A percentile compares a stretch with the other conserved stretches of the same genome.
phyloP scores from a whole-genome alignment of 2,329 filamentous ascomycete genomes.

The Botrytis galanthina region DNA sequence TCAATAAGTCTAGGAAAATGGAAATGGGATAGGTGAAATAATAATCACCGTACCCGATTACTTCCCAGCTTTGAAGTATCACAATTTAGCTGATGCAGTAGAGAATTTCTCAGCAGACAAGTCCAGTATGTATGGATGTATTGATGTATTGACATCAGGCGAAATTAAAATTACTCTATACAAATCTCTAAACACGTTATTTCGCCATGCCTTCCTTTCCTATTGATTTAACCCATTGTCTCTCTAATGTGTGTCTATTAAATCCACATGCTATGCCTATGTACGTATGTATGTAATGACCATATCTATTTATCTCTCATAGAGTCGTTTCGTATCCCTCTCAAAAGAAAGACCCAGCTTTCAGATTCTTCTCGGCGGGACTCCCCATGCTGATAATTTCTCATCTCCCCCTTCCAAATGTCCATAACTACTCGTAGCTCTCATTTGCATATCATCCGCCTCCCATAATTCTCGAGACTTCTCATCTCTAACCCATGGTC shows the following conservation, averaged over 20 bases:
- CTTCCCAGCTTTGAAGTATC: neutral
- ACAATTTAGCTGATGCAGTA: neutral
- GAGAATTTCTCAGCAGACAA: neutral
- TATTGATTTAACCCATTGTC: neutral
- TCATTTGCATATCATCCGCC: neutral
- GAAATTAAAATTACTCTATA: neutral
- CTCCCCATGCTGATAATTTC: neutral
- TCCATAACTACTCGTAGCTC: neutral
- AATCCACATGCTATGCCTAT: neutral
- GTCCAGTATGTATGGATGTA: neutral
- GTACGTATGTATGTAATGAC: neutral
- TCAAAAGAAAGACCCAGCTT: neutral
- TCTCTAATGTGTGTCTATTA: neutral
- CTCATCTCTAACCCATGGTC: constrained; percentile 4
- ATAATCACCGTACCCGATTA: neutral
- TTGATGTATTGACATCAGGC: neutral
- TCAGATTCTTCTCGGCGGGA: neutral
- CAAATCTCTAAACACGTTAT: neutral
- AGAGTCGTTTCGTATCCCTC: neutral
- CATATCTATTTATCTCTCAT: neutral
- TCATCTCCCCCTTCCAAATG: neutral
- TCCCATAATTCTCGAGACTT: neutral
- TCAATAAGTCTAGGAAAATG: neutral
- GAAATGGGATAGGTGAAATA: no score
- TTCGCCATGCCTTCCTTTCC: neutral